Evolutionary conservation across 192 early-diverging fungal species (phyloP).

Genomic region (Martensiomyces pterosporus): DNA sequence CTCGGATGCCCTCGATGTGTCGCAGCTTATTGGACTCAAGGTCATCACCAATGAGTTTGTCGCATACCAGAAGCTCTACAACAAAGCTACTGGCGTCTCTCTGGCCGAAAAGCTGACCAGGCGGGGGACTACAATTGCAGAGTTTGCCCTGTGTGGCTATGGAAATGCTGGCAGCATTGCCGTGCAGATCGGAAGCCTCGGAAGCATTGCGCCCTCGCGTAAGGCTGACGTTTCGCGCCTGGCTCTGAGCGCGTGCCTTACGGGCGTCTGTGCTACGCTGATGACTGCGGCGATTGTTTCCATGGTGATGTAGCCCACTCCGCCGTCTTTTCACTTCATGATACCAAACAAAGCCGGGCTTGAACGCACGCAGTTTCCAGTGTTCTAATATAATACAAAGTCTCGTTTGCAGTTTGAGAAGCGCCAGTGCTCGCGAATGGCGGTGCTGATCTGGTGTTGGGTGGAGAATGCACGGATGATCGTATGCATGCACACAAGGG

Average conservation of each 20-base stretch:
- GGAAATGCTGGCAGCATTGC: constrained; percentile 82
- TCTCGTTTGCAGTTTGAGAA: too few relatives aligned
- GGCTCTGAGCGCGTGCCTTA: constrained; percentile 75
- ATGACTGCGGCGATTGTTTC: constrained; percentile 79
- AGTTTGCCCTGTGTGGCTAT: constrained; percentile 85
- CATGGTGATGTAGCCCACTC: constrained; percentile 55
- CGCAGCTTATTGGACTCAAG: constrained; percentile 68
- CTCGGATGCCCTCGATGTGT: constrained; percentile 53
- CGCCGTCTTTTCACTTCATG: too few relatives aligned
- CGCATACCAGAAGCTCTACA: constrained; percentile 59
- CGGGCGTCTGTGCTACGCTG: constrained; percentile 73
- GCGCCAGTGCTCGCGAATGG: too few relatives aligned
- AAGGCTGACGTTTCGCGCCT: constrained; percentile 66
- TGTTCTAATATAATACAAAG: too few relatives aligned
- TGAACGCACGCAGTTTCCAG: too few relatives aligned
- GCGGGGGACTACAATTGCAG: constrained; percentile 54
- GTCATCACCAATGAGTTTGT: constrained; percentile 86
- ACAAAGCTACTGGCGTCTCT: constrained; percentile 16
- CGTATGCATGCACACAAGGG: too few relatives aligned
- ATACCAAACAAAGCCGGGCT: too few relatives aligned
- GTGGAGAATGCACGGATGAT: too few relatives aligned
- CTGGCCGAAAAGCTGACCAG: constrained; percentile 38
- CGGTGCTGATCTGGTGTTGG: too few relatives aligned
- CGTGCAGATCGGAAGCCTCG: constrained; percentile 72
- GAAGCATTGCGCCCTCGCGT: constrained; percentile 68